Evolutionary conservation across 2,329 filamentous ascomycete genomes (phyloP).

Genomic region (Rutstroemia sp.): DNA sequence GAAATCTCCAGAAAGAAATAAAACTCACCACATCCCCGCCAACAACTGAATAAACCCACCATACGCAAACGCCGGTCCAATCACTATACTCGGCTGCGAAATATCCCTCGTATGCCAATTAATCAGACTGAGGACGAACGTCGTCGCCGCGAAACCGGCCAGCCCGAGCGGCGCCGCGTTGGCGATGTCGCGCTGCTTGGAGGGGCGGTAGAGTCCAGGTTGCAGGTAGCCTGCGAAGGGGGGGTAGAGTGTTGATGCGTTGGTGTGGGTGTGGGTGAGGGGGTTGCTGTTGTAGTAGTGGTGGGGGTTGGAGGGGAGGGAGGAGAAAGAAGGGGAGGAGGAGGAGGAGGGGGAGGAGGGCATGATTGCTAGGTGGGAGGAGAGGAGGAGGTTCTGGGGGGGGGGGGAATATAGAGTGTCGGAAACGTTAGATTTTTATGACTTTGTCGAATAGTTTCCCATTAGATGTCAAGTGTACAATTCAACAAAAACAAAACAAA

Average conservation of each 20-base stretch:
- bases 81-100: slow-evolving; percentile 43
- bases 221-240: slow-evolving; percentile 54
- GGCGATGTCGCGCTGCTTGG: slow-evolving; percentile 45
- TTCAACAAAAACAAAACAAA: too few relatives aligned
- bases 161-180: slow-evolving; percentile 55
- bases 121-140: slow-evolving; percentile 51
- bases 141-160: slow-evolving; percentile 54
- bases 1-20: not conserved
- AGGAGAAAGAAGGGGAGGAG: not conserved
- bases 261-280: not conserved
- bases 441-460: too few relatives aligned
- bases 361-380: too few relatives aligned
- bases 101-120: slow-evolving; percentile 45
- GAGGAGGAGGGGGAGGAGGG: not conserved
- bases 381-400: too few relatives aligned
- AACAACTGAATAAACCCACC: slow-evolving; percentile 60
- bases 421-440: too few relatives aligned
- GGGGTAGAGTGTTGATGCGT: slow-evolving; percentile 34
- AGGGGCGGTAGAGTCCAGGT: slow-evolving; percentile 48
- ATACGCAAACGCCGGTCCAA: slow-evolving; percentile 51
- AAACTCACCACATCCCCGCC: slow-evolving; percentile 51
- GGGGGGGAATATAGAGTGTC: too few relatives aligned
- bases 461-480: too few relatives aligned
- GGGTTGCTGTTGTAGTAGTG: not conserved
- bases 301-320: not conserved